Evolutionary conservation across 177 flowering plant genomes (phyloP), one percentile per base, ranked within the genome.

Genomic region (Vitis hybrid): DNA sequence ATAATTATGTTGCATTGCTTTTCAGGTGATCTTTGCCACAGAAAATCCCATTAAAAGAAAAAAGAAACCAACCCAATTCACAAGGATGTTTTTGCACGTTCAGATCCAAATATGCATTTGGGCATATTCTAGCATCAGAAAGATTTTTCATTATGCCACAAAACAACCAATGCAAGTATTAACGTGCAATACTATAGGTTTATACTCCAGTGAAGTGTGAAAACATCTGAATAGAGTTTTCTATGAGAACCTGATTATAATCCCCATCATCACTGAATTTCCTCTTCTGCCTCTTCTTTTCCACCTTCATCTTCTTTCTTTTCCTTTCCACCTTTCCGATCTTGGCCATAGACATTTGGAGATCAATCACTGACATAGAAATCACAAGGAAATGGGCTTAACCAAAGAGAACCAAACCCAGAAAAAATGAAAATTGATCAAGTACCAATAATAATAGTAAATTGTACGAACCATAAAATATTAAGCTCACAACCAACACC

Each of bases 201-300:
- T 23, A 23, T 23, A 23, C 23, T 23, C 23, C 23, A 23, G 4
- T 11, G 32, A 45, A 56, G 26, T 49, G 50, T 7, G 56, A 7
- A 23, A 13, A 10, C 23, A 68, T 49, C 1, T 49, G 11, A 18
- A 34, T 11, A 18, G 48, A 56, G 56, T 32, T 52, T 64, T 7
- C 18, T 60, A 34, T 17, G 15, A 12, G 21, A 70, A 87, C 90
- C 90, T 83, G 83, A 26, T 84, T 75, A 60, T 84, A 83, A 68
- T 87, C 88, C 19, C 81, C 87, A 65, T 82, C 85, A 70, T 82
- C 85, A 58, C 83, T 80, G 55, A 61, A 76, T 62, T 23, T 83
- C 86, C 61, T 72, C 83, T 0, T 83, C 86, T 15, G 32, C 81
- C 52, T 68, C 77, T 9, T 72, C 55, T 30, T 9, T 72, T 65